A percentile compares a stretch with the other conserved stretches of the same genome.
Conservation (phyloP, 495 filamentous ascomycete species). For the Neurospora pannonica region DNA sequence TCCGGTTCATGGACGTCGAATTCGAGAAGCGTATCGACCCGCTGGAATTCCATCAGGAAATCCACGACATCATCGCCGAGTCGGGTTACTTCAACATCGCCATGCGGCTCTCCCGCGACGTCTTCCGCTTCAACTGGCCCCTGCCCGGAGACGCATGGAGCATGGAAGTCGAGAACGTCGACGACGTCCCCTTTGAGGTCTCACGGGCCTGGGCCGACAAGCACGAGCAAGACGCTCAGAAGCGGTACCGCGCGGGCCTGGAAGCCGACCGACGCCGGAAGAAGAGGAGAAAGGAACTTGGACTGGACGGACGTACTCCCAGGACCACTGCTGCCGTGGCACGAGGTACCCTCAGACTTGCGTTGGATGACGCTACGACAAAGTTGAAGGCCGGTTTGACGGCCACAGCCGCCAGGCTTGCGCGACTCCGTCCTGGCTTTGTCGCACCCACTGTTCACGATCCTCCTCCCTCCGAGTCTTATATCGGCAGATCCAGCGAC, state of each 20-base stretch:
- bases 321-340: neutral
- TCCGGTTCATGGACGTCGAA: slow-evolving; percentile 25
- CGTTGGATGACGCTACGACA: neutral
- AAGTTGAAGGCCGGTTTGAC: neutral
- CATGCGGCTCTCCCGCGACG: slow-evolving; percentile 33
- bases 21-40: slow-evolving; percentile 3
- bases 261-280: neutral
- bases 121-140: slow-evolving; percentile 34
- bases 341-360: neutral
- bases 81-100: slow-evolving; percentile 35
- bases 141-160: slow-evolving; percentile 32
- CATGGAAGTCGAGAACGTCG: slow-evolving; percentile 24
- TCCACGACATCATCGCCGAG: slow-evolving; percentile 35
- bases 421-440: neutral
- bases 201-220: slow-evolving; percentile 16
- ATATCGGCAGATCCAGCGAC: neutral
- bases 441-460: neutral
- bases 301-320: neutral
- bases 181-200: slow-evolving; percentile 20
- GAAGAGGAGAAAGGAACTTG: neutral
- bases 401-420: neutral
- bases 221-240: slow-evolving; percentile 6
- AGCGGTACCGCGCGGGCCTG: neutral
- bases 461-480: neutral
- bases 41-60: slow-evolving; percentile 28